A percentile compares a stretch with the other conserved stretches of the same genome.
Evolutionary conservation across 2,329 filamentous ascomycete genomes (phyloP).

Genomic region (Xylariales sp.): DNA sequence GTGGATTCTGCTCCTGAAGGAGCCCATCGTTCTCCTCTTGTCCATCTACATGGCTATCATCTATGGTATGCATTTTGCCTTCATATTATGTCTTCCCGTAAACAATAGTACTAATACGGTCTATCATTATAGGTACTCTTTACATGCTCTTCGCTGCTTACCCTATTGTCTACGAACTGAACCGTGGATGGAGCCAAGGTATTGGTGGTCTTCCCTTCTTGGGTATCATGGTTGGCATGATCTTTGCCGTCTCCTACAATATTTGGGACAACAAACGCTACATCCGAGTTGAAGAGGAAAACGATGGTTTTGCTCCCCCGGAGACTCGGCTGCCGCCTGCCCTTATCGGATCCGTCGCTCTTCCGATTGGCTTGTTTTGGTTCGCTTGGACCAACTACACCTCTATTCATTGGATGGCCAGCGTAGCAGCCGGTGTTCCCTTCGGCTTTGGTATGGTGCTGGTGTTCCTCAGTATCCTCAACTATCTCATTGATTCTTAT

Average conservation of each 20-base stretch:
- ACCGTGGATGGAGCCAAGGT: slow-evolving; percentile 54
- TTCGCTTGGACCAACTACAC: slow-evolving; percentile 63
- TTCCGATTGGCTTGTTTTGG: slow-evolving; percentile 64
- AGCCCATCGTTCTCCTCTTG: slow-evolving; percentile 65
- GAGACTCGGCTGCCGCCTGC: slow-evolving; percentile 61
- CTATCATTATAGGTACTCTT: slow-evolving; percentile 30
- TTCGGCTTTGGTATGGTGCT: slow-evolving; percentile 40
- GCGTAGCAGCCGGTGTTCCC: slow-evolving; percentile 26
- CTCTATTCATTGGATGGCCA: slow-evolving; percentile 49
- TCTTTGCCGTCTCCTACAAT: slow-evolving; percentile 51
- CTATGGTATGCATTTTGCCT: slow-evolving; percentile 33
- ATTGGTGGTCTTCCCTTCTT: slow-evolving; percentile 63
- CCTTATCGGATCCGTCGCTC: slow-evolving; percentile 56
- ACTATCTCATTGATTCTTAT: slow-evolving; percentile 54
- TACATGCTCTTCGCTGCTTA: slow-evolving; percentile 59
- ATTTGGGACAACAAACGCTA: slow-evolving; percentile 54
- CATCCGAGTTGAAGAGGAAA: slow-evolving; percentile 17
- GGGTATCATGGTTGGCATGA: slow-evolving; percentile 65
- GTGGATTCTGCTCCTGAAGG: slow-evolving; percentile 64
- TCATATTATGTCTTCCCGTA: no score
- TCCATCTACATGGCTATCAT: slow-evolving; percentile 63
- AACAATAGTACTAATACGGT: no score
- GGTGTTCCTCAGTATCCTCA: slow-evolving; percentile 53
- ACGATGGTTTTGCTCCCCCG: slow-evolving; percentile 54
- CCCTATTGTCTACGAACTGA: slow-evolving; percentile 61